phyloP scores from a whole-genome alignment of 192 early-diverging fungal species.

The Coemansia sp. region DNA sequence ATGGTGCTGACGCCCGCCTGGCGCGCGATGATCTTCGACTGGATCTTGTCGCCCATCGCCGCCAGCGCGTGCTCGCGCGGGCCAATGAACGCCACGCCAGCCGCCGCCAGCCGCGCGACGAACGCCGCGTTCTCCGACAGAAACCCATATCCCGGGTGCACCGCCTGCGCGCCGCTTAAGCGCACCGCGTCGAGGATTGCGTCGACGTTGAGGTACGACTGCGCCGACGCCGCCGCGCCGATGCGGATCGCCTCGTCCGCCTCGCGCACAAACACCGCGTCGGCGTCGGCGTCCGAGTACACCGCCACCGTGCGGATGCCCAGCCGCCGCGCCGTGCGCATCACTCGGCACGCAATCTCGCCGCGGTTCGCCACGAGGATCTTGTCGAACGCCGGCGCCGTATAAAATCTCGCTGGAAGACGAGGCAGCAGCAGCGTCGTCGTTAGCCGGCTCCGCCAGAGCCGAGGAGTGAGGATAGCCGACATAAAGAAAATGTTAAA shows the following conservation, averaged over 20 bases:
- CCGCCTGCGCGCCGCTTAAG: conserved; percentile 82
- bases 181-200: conserved; percentile 80
- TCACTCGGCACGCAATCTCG: conserved; percentile 94
- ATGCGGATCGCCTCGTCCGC: conserved; percentile 88
- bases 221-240: conserved; percentile 76
- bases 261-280: conserved; percentile 82
- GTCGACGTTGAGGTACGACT: conserved; percentile 82
- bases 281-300: conserved; percentile 91
- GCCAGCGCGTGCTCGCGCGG: conserved; percentile 71
- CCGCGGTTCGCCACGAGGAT: conserved; percentile 96
- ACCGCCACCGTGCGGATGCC: conserved; percentile 95
- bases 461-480: neutral
- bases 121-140: conserved; percentile 89
- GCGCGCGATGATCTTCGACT: conserved; percentile 76
- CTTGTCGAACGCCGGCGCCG: conserved; percentile 72
- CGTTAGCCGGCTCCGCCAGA: neutral
- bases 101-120: conserved; percentile 74
- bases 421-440: neutral
- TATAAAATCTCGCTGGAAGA: neutral
- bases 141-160: conserved; percentile 97
- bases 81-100: conserved; percentile 76
- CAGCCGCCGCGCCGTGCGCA: conserved; percentile 89
- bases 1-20: conserved; percentile 76
- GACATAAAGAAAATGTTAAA: neutral
- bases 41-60: conserved; percentile 83